A percentile compares a stretch with the other conserved stretches of the same genome.
Conservation (phyloP, 441 rosid species). For the Metrosideros polymorpha region DNA sequence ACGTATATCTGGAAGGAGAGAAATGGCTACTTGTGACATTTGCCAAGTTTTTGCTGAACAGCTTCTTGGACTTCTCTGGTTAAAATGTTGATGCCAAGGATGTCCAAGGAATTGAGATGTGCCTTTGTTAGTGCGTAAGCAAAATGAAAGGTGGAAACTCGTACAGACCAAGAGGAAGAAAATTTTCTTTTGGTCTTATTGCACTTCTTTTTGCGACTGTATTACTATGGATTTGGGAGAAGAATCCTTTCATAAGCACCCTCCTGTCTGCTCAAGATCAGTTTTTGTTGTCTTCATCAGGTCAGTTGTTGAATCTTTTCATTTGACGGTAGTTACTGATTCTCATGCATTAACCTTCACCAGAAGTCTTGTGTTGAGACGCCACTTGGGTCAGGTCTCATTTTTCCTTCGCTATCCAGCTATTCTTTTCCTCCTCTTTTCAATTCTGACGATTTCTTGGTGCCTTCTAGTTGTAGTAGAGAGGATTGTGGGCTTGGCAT, state of each 20-base stretch:
- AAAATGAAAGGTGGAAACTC: slow-evolving; percentile 33
- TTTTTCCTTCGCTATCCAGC: not conserved
- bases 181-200: slow-evolving; percentile 20
- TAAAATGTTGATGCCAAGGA: not conserved
- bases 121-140: not conserved
- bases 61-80: not conserved
- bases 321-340: not conserved
- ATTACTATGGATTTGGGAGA: slow-evolving; percentile 35
- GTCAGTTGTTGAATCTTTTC: slow-evolving; percentile 15
- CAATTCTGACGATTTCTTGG: not conserved
- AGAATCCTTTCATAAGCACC: slow-evolving; percentile 30
- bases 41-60: not conserved
- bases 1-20: not conserved
- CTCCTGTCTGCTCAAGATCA: slow-evolving; percentile 22
- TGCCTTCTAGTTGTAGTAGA: not conserved
- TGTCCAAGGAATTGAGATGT: not conserved
- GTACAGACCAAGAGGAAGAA: slow-evolving; percentile 23
- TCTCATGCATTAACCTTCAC: not conserved
- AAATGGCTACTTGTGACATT: not conserved
- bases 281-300: slow-evolving; percentile 31
- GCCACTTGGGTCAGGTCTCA: not conserved
- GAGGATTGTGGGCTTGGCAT: not conserved
- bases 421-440: not conserved
- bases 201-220: slow-evolving; percentile 22
- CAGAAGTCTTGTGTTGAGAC: not conserved